A percentile compares a stretch with the other conserved stretches of the same genome.
Conservation (phyloP, 176 grass and related monocot genomes). For the sorghum (Sorghum bicolor) region DNA sequence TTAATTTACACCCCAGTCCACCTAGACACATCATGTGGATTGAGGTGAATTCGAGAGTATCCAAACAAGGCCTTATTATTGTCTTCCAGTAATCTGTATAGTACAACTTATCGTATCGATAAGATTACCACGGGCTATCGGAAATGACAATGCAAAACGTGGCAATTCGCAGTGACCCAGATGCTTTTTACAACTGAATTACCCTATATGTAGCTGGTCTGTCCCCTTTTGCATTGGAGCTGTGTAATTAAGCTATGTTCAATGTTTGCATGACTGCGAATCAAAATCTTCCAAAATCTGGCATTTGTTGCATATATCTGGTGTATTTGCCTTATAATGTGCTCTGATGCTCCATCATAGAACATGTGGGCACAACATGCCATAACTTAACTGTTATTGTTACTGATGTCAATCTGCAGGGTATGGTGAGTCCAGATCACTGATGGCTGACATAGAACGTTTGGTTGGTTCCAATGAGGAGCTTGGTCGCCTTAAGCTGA, state of each 20-base stretch:
- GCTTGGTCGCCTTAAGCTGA: constrained; percentile 61
- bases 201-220: neutral
- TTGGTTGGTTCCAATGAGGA: constrained; percentile 39
- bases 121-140: neutral
- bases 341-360: neutral
- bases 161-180: neutral
- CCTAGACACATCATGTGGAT: too few species aligned
- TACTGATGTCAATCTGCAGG: constrained; percentile 53
- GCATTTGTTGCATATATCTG: neutral
- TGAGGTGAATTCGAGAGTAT: too few species aligned
- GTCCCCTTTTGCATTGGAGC: constrained; percentile 1
- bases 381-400: neutral
- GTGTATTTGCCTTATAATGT: neutral
- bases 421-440: constrained; percentile 80
- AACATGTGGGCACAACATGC: neutral
- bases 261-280: neutral
- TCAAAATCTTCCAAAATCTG: neutral
- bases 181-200: neutral
- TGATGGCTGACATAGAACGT: constrained; percentile 69
- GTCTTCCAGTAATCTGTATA: neutral
- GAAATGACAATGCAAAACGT: neutral
- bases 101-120: neutral
- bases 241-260: neutral
- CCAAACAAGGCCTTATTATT: neutral
- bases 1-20: too few species aligned